Evolutionary conservation across 495 filamentous ascomycete genomes (phyloP).

Genomic region (Penicillium salamii): DNA sequence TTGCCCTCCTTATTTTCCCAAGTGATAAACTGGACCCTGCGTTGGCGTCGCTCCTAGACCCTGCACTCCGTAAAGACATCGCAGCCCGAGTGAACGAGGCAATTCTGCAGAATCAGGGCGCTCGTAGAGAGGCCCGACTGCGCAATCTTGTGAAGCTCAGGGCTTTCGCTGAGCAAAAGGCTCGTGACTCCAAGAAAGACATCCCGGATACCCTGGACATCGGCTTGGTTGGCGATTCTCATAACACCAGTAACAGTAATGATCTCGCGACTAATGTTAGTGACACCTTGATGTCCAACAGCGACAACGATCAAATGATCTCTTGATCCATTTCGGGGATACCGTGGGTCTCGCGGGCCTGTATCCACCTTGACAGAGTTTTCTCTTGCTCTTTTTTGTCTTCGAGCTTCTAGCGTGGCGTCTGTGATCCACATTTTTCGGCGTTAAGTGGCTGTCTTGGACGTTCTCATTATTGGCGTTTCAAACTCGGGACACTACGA

Average conservation of each 20-base stretch:
- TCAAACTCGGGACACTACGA: too few relatives aligned
- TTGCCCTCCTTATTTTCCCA: constrained; percentile 87
- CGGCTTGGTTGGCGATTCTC: constrained; percentile 54
- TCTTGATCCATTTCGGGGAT: constrained; percentile 34
- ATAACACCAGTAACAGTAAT: constrained; percentile 31
- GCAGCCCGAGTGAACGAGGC: constrained; percentile 84
- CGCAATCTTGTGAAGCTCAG: constrained; percentile 74
- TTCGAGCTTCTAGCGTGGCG: constrained; percentile 15
- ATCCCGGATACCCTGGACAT: constrained; percentile 71
- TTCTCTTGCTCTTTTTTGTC: not conserved
- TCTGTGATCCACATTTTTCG: constrained; percentile 9
- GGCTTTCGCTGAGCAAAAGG: constrained; percentile 80
- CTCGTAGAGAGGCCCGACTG: constrained; percentile 75
- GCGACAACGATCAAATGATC: constrained; percentile 60
- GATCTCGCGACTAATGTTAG: constrained; percentile 23
- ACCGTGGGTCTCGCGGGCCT: too few relatives aligned
- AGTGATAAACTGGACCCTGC: constrained; percentile 71
- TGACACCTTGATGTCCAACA: constrained; percentile 44
- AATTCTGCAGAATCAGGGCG: constrained; percentile 68
- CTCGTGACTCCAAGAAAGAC: constrained; percentile 68
- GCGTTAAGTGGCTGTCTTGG: not conserved
- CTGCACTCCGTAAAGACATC: constrained; percentile 77
- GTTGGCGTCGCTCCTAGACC: constrained; percentile 70
- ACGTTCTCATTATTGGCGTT: not conserved
- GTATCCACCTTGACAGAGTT: too few relatives aligned